Conservation (phyloP, 306 rosid genomes). For the Prunus salicina region DNA sequence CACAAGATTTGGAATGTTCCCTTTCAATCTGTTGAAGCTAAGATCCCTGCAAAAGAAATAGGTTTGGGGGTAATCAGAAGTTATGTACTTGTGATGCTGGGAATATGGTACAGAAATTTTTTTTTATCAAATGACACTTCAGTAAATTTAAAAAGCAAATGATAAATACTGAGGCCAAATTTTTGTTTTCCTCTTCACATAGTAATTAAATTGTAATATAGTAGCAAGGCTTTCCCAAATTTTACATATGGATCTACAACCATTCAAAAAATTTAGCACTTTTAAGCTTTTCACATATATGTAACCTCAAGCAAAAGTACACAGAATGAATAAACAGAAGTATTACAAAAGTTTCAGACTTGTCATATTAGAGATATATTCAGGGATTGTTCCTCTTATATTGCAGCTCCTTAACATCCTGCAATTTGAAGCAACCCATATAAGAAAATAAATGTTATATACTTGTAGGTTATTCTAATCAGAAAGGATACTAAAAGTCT, state of each 20-base stretch:
- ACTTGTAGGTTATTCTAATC: no score
- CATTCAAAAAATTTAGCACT: background rate
- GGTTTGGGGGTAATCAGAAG: background rate
- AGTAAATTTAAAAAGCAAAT: background rate
- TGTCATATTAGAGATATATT: no score
- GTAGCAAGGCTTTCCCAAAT: background rate
- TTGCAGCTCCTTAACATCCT: no score
- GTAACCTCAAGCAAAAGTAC: no score
- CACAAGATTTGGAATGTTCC: slow-evolving; percentile 17
- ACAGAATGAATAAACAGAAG: no score
- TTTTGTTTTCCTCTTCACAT: background rate
- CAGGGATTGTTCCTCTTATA: no score
- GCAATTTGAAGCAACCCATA: no score
- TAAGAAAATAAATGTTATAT: no score
- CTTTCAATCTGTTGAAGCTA: slow-evolving; percentile 28
- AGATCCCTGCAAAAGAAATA: slow-evolving; percentile 20
- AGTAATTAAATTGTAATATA: background rate
- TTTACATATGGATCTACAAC: no score
- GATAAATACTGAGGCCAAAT: background rate
- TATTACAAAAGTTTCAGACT: no score
- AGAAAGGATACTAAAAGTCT: no score
- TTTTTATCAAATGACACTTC: background rate
- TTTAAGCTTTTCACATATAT: no score
- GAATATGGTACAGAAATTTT: background rate
- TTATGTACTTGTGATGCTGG: background rate